Base-by-base conservation (phyloP, 257 asterid genomes). In the Nicotiana undulata region DNA sequence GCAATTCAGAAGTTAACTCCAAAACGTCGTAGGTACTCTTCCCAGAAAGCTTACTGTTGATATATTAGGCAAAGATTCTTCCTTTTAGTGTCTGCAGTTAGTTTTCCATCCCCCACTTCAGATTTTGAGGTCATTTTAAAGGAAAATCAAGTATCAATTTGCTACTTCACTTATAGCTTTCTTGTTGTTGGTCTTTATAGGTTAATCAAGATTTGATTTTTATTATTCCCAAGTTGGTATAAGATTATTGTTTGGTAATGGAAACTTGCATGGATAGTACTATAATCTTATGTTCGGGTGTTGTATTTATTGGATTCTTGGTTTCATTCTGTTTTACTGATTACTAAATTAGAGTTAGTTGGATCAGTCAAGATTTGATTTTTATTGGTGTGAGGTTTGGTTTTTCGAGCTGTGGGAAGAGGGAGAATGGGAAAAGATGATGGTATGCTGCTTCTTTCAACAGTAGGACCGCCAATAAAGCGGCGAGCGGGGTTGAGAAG, bases 401-500 rank as follows among this genome's bases (percentile, higher is more conserved):
- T 66, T 70, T 64, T 67, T 63, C 78, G 79, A 65, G 79, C 28
- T 52, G 85, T 82, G 87, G 90, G 86, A 76, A 81, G 83, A 83
- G 84, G 82, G 63, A 74, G 79, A 87, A 95, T 93, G 99, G 90
- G 89, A 90, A 88, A 82, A 85, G 90, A 87, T 85, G 99, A 93
- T 86, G 84, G 88, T 34, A 86, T 90, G 94, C 87, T 95, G 86
- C 89, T 95, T 76, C 97, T 79, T 46, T 64, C 98, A 28, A 92
- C 97, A 22, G 97, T 92, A 80, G 98, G 99, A 55, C 99, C 99
- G 87, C 98, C 96, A 67, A 93, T 95, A 85, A 92, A 93, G 90
- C 91, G 98, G 89, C 86, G 93, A 80, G 89, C 89, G 52, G 89
- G 91, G 87, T 82, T 95, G 93, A 91, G 97, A 87, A 92, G 98